Evolutionary conservation across 306 rosid species (phyloP), one percentile per base, ranked within the genome.

Genomic region (Medicago lupulina): DNA sequence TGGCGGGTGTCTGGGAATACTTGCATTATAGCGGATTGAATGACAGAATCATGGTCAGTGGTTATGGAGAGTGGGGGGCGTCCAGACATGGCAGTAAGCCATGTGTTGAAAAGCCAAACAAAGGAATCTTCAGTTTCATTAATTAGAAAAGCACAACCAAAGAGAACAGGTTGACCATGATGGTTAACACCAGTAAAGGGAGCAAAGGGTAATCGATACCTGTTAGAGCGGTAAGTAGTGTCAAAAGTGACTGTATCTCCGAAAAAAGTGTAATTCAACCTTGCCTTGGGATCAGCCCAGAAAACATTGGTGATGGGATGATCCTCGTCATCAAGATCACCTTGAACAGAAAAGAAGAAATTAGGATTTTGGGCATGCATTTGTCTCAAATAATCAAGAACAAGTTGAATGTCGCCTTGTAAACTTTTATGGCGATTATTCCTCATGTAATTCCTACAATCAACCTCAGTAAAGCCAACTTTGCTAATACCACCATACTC

Each of bases 391-490:
- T 90, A 95, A 83, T 95, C 96, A 44, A 95, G 72, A 54, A 95
- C 92, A 66, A 95, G 88, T 74, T 92, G 98, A 84, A 89, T 85
- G 74, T 95, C 97, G 21, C 97, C 97, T 82, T 92, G 97, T 77
- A 90, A 80, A 81, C 93, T 95, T 86, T 88, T 87, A 66, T 87
- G 97, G 17, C 98, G 92, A 79, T 95, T 95, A 77, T 95, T 95
- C 90, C 98, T 90, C 98, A 95, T 95, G 85, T 95, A 95, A 79
- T 95, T 95, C 80, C 98, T 83, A 82, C 98, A 95, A 75, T 95
- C 98, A 6, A 95, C 98, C 91, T 95, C 98, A 4, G 98, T 95
- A 79, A 95, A 95, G 14, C 98, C 98, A 7, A 95, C 98, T 82
- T 87, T 95, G 83, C 97, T 95, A 78, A 92, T 90, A 73, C 98